Evolutionary conservation across 768 basidiomycete genomes (phyloP), one percentile per base, ranked within the genome.

Genomic region (Termitomyces sp.): DNA sequence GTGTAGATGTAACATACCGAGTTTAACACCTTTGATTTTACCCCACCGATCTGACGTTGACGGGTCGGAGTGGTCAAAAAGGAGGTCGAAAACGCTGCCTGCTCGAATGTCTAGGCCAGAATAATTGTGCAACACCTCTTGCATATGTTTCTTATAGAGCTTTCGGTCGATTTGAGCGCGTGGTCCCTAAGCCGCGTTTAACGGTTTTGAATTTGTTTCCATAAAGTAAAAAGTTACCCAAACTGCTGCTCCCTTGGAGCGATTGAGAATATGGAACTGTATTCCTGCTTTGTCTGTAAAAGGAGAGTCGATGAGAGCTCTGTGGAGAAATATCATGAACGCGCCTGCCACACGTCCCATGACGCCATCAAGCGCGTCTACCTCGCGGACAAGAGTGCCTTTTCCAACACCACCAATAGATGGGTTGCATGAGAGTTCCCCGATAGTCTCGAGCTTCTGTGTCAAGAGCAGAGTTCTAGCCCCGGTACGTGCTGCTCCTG

Each of bases 321-420:
- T 12, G 1, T 26, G 34, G 47, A 20, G 27, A 27, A 44, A 20
- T 22, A 13, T n/a, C 12, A 9, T 22, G 3, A 18, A 69, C 81
- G 51, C 59, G 89, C 93, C 92, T 60, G 90, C 81, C n/a, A 93
- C 82, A 44, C 76, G 76, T 1, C 90, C 94, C 77, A 92, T 93
- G 10, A 94, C 66, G 2, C 94, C 94, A 62, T 93, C 94, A 57
- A 96, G 72, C 29, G 94, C 94, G 66, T 96, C 94, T 5, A 96
- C 85, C 69, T 96, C 94, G 43, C 88, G 77, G n/a, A 95, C 91
- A 31, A 96, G 75, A 0, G 88, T 94, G 20, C 94, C 94, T 72
- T 96, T 96, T 5, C 94, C 94, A 4, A 96, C 86, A 20, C 92
- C 92, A 7, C 94, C 94, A 58, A 95, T 88, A 1, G 90, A 92